A percentile compares a stretch with the other conserved stretches of the same genome.
These are phyloP conservation scores for Pythium brassicae DNA, from an alignment of 352 stramenopile species.

Conservation along the genomic window DNA sequence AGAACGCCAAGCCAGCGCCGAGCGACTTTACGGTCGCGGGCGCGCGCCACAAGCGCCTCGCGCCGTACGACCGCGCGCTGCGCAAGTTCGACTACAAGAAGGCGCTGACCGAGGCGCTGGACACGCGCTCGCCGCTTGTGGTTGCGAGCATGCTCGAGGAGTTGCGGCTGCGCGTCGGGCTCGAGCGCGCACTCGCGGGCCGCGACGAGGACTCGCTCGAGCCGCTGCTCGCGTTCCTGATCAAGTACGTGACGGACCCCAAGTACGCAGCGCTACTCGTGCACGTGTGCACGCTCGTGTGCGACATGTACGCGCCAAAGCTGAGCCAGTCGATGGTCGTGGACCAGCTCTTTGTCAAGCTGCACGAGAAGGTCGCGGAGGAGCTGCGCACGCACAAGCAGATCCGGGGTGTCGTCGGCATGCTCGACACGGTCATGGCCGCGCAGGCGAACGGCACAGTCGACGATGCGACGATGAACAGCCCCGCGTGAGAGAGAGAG, in stretches of 20 bases:
- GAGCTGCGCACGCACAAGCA: constrained; percentile 86
- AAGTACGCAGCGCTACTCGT: constrained; percentile 92
- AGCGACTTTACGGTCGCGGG: constrained; percentile 78
- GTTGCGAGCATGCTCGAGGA: constrained; percentile 95
- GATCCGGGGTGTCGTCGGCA: constrained; percentile 80
- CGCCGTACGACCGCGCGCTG: constrained; percentile 90
- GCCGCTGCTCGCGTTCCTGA: constrained; percentile 93
- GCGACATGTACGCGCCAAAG: constrained; percentile 92
- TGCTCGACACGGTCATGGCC: constrained; percentile 89
- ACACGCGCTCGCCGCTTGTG: constrained; percentile 86
- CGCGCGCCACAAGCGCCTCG: constrained; percentile 87
- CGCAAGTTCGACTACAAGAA: constrained; percentile 96
- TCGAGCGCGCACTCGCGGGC: constrained; percentile 86
- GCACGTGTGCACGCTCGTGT: constrained; percentile 90
- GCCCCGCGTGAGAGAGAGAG: constrained; percentile 15
- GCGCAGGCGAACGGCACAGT: constrained; percentile 69
- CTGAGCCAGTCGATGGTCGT: constrained; percentile 88
- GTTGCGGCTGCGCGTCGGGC: constrained; percentile 88
- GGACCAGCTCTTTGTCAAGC: constrained; percentile 94
- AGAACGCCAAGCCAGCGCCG: constrained; percentile 69
- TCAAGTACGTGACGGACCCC: constrained; percentile 93
- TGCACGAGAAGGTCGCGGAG: constrained; percentile 81
- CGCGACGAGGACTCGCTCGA: constrained; percentile 94
- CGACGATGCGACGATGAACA: constrained; percentile 15
- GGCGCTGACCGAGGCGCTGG: constrained; percentile 93